Base-by-base conservation (phyloP, 2,329 filamentous ascomycete species). In the Neonectria coccinea region DNA sequence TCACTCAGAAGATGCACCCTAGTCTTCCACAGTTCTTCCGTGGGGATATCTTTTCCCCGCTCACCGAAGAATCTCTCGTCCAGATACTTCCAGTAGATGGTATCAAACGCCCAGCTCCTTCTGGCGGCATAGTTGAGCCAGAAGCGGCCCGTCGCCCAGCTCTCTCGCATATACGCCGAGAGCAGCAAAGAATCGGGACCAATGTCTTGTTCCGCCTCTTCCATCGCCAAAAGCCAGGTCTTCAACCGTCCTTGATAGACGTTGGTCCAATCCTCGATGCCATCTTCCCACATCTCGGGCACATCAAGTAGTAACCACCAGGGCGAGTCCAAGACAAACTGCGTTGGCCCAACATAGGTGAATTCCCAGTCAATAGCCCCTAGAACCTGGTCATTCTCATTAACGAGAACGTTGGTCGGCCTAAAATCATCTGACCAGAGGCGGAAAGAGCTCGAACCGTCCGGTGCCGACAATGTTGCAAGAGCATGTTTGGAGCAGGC, bases 331-430 rank as follows among this genome's bases (percentile, higher is more conserved):
- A 75, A 66, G 10, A 51, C 36, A 20, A 39, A 81, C 51, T 80
- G 73, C 20, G 72, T 64, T 0, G 78, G 78, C 0, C 65, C 79
- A 6, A 54, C 70, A 53, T 80, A 80, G 0, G 76, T 52, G 51
- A 75, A 79, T 67, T 83, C 80, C 78, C 78, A 82, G 59, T 82
- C 79, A 7, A 83, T 78, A 2, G 76, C 62, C 3, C 68, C 74
- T 10, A 70, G 59, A 18, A 78, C 60, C 5, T 70, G 20, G 10
- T 75, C 62, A 11, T 68, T 39, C 3, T 75, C 66, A 29, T 76
- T 64, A 1, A 80, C 8, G 2, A 81, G 69, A 10, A 79, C 61
- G 56, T 78, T 79, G 11, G 42, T 63, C 0, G 78, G 66, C 3
- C 73, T 67, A 7, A 80, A 71, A 59, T 81, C 77, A 54, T 81